These are phyloP conservation scores for Lichtheimia ornata DNA, from an alignment of 371 early-diverging fungal genomes.

Conservation along the genomic window DNA sequence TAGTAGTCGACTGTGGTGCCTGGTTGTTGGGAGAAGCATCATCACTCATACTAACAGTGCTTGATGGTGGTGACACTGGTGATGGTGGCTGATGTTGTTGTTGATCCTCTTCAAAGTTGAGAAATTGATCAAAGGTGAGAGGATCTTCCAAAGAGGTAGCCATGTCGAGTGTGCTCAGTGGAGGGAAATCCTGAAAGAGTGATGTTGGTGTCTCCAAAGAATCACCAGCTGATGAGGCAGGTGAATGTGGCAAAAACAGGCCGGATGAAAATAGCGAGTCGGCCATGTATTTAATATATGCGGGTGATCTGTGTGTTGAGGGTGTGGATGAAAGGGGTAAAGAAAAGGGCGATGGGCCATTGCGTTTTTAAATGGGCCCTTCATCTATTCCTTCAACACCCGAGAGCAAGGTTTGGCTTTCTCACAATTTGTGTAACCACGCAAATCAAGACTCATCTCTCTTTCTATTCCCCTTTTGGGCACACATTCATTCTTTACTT, in stretches of 20 bases:
- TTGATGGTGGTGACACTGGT: not conserved
- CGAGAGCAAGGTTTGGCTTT: too few relatives aligned
- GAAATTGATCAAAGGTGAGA: not conserved
- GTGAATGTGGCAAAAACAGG: not conserved
- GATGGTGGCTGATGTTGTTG: not conserved
- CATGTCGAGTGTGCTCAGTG: not conserved
- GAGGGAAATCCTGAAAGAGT: not conserved
- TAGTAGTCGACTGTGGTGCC: constrained; percentile 10
- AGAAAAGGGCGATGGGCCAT: too few relatives aligned
- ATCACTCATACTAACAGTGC: not conserved
- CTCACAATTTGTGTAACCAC: too few relatives aligned
- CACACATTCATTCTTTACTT: too few relatives aligned
- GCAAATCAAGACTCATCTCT: too few relatives aligned
- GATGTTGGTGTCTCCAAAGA: not conserved
- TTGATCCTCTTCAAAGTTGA: constrained; percentile 2
- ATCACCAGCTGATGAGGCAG: not conserved
- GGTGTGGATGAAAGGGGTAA: too few relatives aligned
- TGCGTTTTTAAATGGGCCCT: too few relatives aligned
- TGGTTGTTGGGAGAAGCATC: not conserved
- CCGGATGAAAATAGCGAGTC: not conserved
- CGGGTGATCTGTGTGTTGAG: too few relatives aligned
- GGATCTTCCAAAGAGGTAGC: not conserved
- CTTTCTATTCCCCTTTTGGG: too few relatives aligned
- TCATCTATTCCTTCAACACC: too few relatives aligned
- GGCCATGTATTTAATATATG: not conserved